phyloP scores from a whole-genome alignment of 2,329 filamentous ascomycete genomes.

The Beauveria rudraprayagi region DNA sequence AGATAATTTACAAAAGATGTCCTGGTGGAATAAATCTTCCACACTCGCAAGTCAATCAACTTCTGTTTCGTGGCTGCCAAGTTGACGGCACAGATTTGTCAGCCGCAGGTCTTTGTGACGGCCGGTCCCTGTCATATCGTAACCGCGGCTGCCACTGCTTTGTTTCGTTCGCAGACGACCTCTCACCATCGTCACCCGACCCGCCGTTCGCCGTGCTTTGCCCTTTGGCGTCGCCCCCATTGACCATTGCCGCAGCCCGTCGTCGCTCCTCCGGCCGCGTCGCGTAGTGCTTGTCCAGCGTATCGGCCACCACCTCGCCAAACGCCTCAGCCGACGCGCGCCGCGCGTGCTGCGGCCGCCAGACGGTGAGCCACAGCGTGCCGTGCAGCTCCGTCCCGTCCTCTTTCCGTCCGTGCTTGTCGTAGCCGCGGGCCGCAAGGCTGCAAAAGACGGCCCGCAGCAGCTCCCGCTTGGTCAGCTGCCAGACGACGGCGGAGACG shows the following conservation, averaged over 20 bases:
- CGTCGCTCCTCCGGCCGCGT: neutral
- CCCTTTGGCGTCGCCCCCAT: neutral
- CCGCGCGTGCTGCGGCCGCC: conserved; percentile 15
- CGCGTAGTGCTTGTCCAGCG: conserved; percentile 8
- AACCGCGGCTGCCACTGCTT: neutral
- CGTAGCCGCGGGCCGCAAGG: conserved; percentile 21
- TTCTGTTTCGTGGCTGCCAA: neutral
- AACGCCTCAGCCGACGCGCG: conserved; percentile 15
- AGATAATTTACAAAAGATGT: neutral
- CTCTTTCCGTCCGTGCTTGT: conserved; percentile 1
- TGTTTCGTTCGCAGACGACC: neutral
- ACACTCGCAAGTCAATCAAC: neutral
- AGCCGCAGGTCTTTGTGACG: neutral
- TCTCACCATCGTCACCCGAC: neutral
- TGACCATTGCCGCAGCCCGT: neutral
- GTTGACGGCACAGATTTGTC: neutral
- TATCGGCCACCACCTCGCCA: conserved; percentile 11
- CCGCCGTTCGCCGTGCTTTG: no score
- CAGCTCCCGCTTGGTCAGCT: conserved; percentile 19
- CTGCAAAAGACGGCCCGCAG: conserved; percentile 20
- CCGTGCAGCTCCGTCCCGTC: conserved; percentile 16
- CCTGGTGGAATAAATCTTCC: no score
- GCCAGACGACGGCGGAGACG: conserved; percentile 19
- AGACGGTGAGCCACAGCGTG: conserved; percentile 19
- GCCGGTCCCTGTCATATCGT: neutral